Conservation (phyloP, 495 filamentous ascomycete genomes). For the Trichoderma orchidacearum region DNA sequence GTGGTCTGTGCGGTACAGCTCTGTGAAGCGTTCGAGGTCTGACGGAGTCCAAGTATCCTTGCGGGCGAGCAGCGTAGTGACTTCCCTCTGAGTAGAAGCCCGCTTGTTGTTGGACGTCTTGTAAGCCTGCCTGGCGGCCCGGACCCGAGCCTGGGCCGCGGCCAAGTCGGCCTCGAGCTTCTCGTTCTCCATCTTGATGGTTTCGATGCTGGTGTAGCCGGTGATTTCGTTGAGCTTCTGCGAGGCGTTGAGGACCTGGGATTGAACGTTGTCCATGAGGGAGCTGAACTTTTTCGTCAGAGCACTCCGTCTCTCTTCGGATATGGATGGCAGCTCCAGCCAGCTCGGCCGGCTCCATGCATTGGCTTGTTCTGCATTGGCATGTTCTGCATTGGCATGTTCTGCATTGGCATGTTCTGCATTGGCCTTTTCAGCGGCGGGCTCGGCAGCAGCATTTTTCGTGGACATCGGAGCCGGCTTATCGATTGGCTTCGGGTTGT, state of each 20-base stretch:
- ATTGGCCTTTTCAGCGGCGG: neutral
- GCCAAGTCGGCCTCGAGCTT: constrained; percentile 53
- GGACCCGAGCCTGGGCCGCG: constrained; percentile 48
- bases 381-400: neutral
- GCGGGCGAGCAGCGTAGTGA: constrained; percentile 82
- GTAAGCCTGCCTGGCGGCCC: constrained; percentile 59
- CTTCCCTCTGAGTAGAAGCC: constrained; percentile 82
- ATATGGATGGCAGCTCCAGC: constrained; percentile 57
- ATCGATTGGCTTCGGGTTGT: neutral
- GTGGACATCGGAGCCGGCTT: neutral
- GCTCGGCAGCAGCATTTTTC: too few relatives aligned
- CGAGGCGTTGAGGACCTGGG: constrained; percentile 68
- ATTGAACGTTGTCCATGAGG: constrained; percentile 81
- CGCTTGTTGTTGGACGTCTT: constrained; percentile 64
- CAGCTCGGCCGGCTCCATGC: neutral
- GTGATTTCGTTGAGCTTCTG: constrained; percentile 87
- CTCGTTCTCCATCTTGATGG: constrained; percentile 63
- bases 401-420: neutral
- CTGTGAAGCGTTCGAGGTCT: constrained; percentile 91
- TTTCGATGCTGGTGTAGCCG: constrained; percentile 86
- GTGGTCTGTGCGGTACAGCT: constrained; percentile 83
- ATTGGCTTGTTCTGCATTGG: neutral
- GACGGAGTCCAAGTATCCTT: constrained; percentile 81
- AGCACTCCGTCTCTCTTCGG: constrained; percentile 57
- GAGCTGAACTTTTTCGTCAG: constrained; percentile 58